Conservation (phyloP, 2,329 filamentous ascomycete genomes). For the Apiospora rasikravindrae region DNA sequence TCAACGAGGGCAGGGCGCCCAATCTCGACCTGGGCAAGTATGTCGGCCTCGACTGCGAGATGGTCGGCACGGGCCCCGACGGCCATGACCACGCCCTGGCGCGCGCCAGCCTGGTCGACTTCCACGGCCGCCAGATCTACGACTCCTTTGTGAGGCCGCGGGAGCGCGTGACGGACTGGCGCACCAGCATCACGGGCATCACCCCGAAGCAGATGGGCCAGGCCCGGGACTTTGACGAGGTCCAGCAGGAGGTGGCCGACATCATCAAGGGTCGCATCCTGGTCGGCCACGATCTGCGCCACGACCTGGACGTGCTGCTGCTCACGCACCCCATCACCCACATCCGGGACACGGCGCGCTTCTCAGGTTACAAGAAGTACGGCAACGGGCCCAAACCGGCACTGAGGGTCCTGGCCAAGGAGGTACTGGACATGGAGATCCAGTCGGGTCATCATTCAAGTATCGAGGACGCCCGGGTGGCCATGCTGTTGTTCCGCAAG, state of each 20-base stretch:
- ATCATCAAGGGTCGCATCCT: conserved; percentile 69
- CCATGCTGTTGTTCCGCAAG: conserved; percentile 86
- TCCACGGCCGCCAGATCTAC: conserved; percentile 89
- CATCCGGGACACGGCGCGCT: conserved; percentile 83
- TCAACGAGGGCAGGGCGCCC: conserved; percentile 67
- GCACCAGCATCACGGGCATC: conserved; percentile 85
- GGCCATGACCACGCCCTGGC: conserved; percentile 78
- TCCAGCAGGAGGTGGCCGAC: conserved; percentile 72
- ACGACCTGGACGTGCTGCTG: conserved; percentile 75
- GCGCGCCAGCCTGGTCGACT: conserved; percentile 89
- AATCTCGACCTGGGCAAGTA: conserved; percentile 81
- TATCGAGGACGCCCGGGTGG: conserved; percentile 81
- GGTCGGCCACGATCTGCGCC: conserved; percentile 73
- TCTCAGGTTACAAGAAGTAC: conserved; percentile 74
- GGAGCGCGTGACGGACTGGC: conserved; percentile 85
- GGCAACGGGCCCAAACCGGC: conserved; percentile 71
- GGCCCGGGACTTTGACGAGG: conserved; percentile 75
- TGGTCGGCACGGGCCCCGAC: conserved; percentile 85
- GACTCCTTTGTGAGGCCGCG: conserved; percentile 87
- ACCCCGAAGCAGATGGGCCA: conserved; percentile 72
- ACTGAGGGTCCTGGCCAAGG: conserved; percentile 61
- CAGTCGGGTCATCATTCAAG: conserved; percentile 70
- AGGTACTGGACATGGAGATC: conserved; percentile 65
- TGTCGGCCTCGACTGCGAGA: conserved; percentile 93
- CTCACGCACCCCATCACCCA: conserved; percentile 80